Evolutionary conservation across 1,139 yeast genomes (phyloP).

Genomic region (Diutina ranongensis): DNA sequence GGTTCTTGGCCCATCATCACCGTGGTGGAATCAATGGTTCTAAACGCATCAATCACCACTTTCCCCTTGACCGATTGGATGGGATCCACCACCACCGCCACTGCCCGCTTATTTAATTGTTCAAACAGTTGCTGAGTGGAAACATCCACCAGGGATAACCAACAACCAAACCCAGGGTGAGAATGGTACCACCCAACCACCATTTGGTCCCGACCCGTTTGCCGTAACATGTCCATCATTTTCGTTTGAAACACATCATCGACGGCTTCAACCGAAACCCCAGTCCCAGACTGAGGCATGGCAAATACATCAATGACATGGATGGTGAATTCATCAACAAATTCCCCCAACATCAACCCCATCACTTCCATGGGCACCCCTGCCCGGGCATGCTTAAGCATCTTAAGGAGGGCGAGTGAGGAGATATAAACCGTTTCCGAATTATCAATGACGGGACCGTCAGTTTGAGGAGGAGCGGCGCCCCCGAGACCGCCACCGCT

Average conservation of each 20-base stretch:
- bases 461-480: conserved; percentile 38
- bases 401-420: conserved; percentile 84
- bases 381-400: conserved; percentile 97
- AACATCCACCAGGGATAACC: conserved; percentile 95
- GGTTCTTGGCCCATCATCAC: conserved; percentile 97
- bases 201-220: conserved; percentile 97
- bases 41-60: conserved; percentile 96
- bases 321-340: conserved; percentile 94
- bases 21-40: conserved; percentile 81
- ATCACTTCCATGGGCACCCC: conserved; percentile 99
- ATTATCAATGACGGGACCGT: conserved; percentile 81
- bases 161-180: conserved; percentile 99
- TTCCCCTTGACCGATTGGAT: conserved; percentile 97
- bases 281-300: conserved; percentile 98
- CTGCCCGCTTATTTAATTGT: conserved; percentile 88
- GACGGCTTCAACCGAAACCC: conserved; percentile 97
- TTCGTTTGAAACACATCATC: conserved; percentile 98
- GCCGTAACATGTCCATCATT: conserved; percentile 99
- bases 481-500: conserved; percentile 46
- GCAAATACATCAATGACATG: conserved; percentile 98
- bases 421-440: conserved; percentile 96
- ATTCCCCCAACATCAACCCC: conserved; percentile 99
- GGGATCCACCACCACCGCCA: conserved; percentile 96
- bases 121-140: conserved; percentile 97
- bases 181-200: conserved; percentile 99